Base-by-base conservation (phyloP, 805 yeast genomes). In the Cyberlindnera nakhonratchasimensis region DNA sequence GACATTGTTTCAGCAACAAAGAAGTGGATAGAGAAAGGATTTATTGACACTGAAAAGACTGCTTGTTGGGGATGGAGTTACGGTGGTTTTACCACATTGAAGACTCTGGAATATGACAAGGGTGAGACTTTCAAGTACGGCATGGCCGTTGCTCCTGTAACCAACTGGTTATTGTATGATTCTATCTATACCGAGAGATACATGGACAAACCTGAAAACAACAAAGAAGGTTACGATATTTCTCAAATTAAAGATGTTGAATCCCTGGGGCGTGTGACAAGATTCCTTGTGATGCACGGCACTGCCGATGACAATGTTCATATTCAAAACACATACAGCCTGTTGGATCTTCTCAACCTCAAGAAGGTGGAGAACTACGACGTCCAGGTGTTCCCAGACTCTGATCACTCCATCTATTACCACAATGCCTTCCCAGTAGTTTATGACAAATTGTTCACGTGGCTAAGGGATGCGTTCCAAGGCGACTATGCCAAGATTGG, bases 61-160 rank as follows among this genome's bases (percentile, higher is more conserved):
- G 95, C 96, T 0, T 75, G 91, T 45, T 93, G 97, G 95, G 99
- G 99, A 12, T 93, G 99, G 99, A 86, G 96, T 12, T 93, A 91
- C 59, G 99, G 99, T 37, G 99, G 99, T 0, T 93, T 80, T 61
- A 75, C 89, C 66, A 88, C 99, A 0, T 70, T 93, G 50, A 91
- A 90, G 65, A 84, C 96, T 0, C 66, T 93, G 39, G 97, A 93
- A 63, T 71, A 70, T 23, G 99, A 93, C 62, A 69, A 67, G 1
- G 87, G 88, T 19, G 66, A 76, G 28, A 75, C 78, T 11, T 90
- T 93, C 71, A 79, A 79, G 48, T 93, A 80, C 61, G 98, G 98
- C 6, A 82, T 90, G 75, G 84, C 98, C 0, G 98, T 93, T 21
- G 99, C 99, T 0, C 99, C 99, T 1, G 99, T 93, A 5, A 93